A percentile compares a stretch with the other conserved stretches of the same genome.
Conservation (phyloP, 192 early-diverging fungal species). For the Phlyctochytrium planicorne region DNA sequence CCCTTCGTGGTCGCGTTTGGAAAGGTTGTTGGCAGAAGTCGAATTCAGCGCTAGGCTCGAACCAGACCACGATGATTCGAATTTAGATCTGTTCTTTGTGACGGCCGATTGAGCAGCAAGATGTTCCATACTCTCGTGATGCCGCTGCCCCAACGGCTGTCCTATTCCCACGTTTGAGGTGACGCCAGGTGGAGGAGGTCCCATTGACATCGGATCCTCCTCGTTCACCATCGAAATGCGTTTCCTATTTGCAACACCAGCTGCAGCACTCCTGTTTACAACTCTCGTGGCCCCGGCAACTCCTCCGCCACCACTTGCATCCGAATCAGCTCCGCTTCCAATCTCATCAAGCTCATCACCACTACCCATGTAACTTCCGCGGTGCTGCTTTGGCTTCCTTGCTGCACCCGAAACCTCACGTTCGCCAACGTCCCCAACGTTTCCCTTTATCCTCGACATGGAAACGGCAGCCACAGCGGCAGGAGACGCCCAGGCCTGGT, state of each 20-base stretch:
- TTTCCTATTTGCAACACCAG: neutral
- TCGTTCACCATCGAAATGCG: neutral
- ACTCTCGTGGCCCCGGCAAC: neutral
- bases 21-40: neutral
- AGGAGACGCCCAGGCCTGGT: neutral
- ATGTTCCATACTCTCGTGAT: neutral
- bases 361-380: neutral
- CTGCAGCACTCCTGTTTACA: neutral
- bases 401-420: neutral
- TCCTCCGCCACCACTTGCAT: neutral
- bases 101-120: neutral
- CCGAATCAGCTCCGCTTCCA: neutral
- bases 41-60: neutral
- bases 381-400: neutral
- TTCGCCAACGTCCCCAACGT: neutral
- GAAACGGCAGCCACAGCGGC: constrained; percentile 26
- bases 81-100: neutral
- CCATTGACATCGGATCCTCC: neutral
- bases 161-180: neutral
- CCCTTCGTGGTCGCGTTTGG: neutral
- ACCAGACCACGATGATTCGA: neutral
- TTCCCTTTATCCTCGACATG: constrained; percentile 7
- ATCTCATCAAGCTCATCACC: neutral
- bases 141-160: neutral
- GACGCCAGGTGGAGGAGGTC: neutral